A percentile compares a stretch with the other conserved stretches of the same genome.
Conservation (phyloP, 352 stramenopile species). For the Phytopythium helicoides region DNA sequence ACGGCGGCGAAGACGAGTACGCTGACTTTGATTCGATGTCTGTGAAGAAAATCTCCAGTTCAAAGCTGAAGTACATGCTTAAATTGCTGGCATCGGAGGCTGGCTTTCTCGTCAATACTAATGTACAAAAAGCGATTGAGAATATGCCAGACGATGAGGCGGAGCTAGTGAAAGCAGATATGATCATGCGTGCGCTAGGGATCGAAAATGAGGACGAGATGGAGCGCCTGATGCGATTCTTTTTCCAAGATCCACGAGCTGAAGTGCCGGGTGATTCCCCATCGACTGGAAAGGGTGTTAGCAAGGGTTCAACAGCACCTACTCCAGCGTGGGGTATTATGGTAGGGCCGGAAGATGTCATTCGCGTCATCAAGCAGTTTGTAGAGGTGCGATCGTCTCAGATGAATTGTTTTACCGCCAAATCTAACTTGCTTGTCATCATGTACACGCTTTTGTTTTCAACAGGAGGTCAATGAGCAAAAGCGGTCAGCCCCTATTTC, state of each 20-base stretch:
- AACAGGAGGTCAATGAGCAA: slow-evolving; percentile 64
- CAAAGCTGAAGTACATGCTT: slow-evolving; percentile 89
- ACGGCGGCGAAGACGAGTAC: slow-evolving; percentile 46
- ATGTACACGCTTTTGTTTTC: slow-evolving; percentile 11
- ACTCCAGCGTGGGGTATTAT: slow-evolving; percentile 50
- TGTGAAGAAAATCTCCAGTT: slow-evolving; percentile 67
- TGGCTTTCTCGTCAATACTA: slow-evolving; percentile 86
- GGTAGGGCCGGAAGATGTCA: slow-evolving; percentile 82
- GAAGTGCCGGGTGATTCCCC: slow-evolving; percentile 42
- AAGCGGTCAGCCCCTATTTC: slow-evolving; percentile 55
- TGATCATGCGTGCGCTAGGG: slow-evolving; percentile 85
- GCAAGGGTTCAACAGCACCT: neutral
- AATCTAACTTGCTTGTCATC: neutral
- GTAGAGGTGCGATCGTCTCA: too few species aligned
- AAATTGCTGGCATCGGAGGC: slow-evolving; percentile 83
- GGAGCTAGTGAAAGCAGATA: slow-evolving; percentile 83
- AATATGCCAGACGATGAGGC: slow-evolving; percentile 69
- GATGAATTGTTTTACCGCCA: too few species aligned
- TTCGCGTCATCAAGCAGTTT: slow-evolving; percentile 85
- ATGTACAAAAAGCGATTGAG: slow-evolving; percentile 77
- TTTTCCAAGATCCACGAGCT: slow-evolving; percentile 68
- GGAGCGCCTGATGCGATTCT: slow-evolving; percentile 73
- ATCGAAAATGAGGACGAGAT: slow-evolving; percentile 88
- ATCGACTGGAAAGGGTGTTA: slow-evolving; percentile 10
- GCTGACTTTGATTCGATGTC: slow-evolving; percentile 39